These are phyloP conservation scores for Vigna nakashimae DNA, from an alignment of 306 rosid species.

Conservation along the genomic window DNA sequence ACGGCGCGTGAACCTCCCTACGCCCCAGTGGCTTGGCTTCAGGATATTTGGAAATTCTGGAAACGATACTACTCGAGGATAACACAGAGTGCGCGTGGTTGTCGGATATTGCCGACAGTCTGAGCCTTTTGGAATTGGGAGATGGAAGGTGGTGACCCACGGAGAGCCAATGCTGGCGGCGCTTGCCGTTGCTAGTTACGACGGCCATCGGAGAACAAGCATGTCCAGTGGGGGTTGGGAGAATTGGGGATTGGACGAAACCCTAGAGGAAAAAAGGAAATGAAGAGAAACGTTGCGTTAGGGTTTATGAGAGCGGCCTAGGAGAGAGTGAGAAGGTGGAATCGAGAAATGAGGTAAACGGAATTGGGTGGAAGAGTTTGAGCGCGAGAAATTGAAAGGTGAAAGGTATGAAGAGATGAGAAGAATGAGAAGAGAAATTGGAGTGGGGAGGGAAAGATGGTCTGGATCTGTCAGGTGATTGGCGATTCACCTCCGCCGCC, in stretches of 20 bases:
- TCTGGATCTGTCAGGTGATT: neutral
- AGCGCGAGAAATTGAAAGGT: neutral
- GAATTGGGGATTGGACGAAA: slow-evolving; percentile 30
- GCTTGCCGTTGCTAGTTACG: slow-evolving; percentile 69
- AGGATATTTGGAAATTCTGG: slow-evolving; percentile 76
- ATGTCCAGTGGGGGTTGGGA: slow-evolving; percentile 18
- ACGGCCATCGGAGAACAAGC: slow-evolving; percentile 67
- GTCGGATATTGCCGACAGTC: slow-evolving; percentile 41
- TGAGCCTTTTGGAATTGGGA: slow-evolving; percentile 57
- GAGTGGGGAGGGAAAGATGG: neutral
- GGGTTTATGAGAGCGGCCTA: neutral
- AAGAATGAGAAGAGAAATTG: neutral
- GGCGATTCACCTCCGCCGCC: neutral
- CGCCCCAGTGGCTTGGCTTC: slow-evolving; percentile 46
- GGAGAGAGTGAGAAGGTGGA: neutral
- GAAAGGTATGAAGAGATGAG: neutral
- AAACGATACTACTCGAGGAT: slow-evolving; percentile 54
- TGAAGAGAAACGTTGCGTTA: neutral
- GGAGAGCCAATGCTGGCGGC: slow-evolving; percentile 59
- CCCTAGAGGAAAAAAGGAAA: slow-evolving; percentile 16
- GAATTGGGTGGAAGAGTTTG: neutral
- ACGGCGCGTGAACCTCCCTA: slow-evolving; percentile 78
- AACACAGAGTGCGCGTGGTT: slow-evolving; percentile 30
- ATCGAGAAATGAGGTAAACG: neutral
- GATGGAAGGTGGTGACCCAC: slow-evolving; percentile 46